Conservation (phyloP, 2,329 filamentous ascomycete genomes). For the Neopestalotiopsis rosae region DNA sequence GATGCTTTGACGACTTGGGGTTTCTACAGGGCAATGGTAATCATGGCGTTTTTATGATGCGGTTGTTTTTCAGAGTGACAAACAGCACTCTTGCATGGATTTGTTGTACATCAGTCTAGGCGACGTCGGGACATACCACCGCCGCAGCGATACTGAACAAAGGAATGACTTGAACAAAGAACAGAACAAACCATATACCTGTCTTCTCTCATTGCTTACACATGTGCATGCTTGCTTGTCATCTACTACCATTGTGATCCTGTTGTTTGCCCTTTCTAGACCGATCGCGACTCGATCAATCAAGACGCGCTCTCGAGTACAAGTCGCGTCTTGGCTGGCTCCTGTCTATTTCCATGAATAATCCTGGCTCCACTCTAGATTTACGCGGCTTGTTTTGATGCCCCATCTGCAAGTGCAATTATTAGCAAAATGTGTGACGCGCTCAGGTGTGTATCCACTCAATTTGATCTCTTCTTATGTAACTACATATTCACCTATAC, state of each 20-base stretch:
- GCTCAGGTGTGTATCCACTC: too few relatives aligned
- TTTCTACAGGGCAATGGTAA: slow-evolving; percentile 45
- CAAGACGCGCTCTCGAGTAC: too few relatives aligned
- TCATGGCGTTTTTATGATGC: slow-evolving; percentile 46
- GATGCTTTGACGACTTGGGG: slow-evolving; percentile 46
- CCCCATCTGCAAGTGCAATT: too few relatives aligned
- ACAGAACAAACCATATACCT: slow-evolving; percentile 30
- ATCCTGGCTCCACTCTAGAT: too few relatives aligned
- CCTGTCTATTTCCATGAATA: too few relatives aligned
- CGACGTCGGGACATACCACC: slow-evolving; percentile 30
- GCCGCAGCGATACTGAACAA: slow-evolving; percentile 38
- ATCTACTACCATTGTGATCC: background rate
- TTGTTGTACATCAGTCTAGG: slow-evolving; percentile 47
- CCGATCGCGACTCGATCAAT: too few relatives aligned
- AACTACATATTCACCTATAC: too few relatives aligned
- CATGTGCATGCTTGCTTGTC: background rate
- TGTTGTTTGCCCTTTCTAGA: too few relatives aligned
- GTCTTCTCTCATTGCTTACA: background rate
- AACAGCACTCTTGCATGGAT: slow-evolving; percentile 31
- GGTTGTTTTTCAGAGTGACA: slow-evolving; percentile 40
- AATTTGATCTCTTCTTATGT: too few relatives aligned
- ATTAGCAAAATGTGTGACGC: too few relatives aligned
- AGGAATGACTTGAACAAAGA: slow-evolving; percentile 35
- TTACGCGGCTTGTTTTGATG: too few relatives aligned
- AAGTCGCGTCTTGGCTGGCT: too few relatives aligned